Evolutionary conservation across 1,139 yeast species (phyloP), one percentile per base, ranked within the genome.

Genomic region (Blastobotrys arbuscula): DNA sequence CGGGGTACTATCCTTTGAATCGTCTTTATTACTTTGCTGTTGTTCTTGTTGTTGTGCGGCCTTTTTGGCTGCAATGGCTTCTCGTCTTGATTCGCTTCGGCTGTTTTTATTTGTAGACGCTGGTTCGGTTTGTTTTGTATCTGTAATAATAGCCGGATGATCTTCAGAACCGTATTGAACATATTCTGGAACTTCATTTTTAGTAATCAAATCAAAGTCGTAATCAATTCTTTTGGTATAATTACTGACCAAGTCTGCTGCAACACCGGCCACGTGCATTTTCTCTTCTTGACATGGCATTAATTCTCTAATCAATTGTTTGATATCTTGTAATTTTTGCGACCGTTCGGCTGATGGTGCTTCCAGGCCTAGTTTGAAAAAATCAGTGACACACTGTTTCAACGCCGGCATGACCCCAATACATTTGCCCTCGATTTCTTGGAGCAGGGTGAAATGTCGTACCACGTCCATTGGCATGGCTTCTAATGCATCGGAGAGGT

Each of bases 251-350:
- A 84, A 77, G 59, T 90, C 97, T 28, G 87, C 78, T 24, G 97
- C 96, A 35, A 88, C 84, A 1, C 92, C 83, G 2, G 97, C 94
- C 35, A 92, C 97, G 64, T 92, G 97, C 95, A 92, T 89, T 68
- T 92, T 92, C 64, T 92, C 97, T 63, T 92, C 98, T 52, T 92
- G 71, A 56, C 96, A 88, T 0, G 97, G 97, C 71, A 92, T 81
- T 47, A 92, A 74, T 53, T 86, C 96, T 56, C 66, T 64, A 45
- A 63, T 70, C 52, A 68, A 65, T 37, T 61, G 67, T 35, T 72
- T 65, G 47, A 72, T 71, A 51, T 65, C 63, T n/a, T 59, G 58
- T 50, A 73, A 61, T 34, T 67, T 50, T 49, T 68, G 59, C 53
- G 67, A 71, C 3, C 76, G 69, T 46, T 65, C 66, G 19, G 61